These are phyloP conservation scores for Aspergillus japonicus DNA, from an alignment of 2,329 filamentous ascomycete species.

Conservation along the genomic window DNA sequence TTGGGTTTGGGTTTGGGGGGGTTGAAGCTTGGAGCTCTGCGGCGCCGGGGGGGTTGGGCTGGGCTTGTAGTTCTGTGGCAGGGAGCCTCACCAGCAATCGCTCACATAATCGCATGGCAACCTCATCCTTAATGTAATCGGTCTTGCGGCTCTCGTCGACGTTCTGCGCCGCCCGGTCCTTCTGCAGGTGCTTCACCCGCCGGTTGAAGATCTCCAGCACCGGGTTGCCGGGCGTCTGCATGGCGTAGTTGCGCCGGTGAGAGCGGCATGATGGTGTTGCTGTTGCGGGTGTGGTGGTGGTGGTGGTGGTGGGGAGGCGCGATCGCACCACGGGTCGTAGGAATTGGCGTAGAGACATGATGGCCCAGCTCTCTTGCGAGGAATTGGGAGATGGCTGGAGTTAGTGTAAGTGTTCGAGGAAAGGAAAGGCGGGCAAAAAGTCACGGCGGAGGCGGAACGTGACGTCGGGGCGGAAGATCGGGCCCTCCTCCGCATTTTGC, in stretches of 20 bases:
- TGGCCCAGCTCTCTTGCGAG: not conserved
- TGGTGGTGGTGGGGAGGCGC: constrained; percentile 1
- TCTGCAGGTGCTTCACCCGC: constrained; percentile 83
- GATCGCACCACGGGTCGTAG: constrained; percentile 15
- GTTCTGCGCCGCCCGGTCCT: constrained; percentile 75
- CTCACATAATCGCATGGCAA: constrained; percentile 80
- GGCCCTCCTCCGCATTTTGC: constrained; percentile 4
- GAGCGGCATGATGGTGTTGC: constrained; percentile 4
- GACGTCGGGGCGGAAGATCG: constrained; percentile 5
- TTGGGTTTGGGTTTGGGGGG: not conserved
- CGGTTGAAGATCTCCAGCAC: constrained; percentile 89
- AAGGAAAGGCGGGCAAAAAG: not conserved
- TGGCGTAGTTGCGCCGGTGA: constrained; percentile 63
- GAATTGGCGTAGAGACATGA: constrained; percentile 28
- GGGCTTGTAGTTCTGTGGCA: too few relatives aligned
- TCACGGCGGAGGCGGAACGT: constrained; percentile 1
- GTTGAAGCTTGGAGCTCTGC: not conserved
- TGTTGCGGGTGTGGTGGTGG: not conserved
- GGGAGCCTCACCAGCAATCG: constrained; percentile 66
- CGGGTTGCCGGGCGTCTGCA: constrained; percentile 72
- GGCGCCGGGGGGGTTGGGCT: too few relatives aligned
- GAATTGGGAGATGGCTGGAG: not conserved
- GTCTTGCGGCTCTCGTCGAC: constrained; percentile 71
- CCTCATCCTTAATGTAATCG: constrained; percentile 92
- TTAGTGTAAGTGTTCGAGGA: too few relatives aligned